Evolutionary conservation across 768 basidiomycete genomes (phyloP).

Genomic region (Stropharia rugosoannulata): DNA sequence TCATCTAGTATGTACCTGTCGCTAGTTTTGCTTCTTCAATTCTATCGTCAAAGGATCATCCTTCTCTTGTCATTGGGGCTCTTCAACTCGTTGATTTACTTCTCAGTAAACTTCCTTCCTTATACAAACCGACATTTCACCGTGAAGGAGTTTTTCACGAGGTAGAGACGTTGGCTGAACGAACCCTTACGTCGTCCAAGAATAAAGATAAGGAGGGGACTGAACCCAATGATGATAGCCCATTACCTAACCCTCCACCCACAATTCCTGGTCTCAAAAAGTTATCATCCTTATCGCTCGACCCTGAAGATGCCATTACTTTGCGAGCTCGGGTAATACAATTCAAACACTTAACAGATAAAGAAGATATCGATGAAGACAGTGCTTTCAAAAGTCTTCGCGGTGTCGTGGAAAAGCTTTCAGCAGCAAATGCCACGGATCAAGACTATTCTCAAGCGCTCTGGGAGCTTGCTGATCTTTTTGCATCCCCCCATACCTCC

Average conservation of each 20-base stretch:
- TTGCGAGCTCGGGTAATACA: constrained; percentile 88
- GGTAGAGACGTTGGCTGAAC: constrained; percentile 73
- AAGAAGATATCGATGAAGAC: constrained; percentile 56
- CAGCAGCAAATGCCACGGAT: constrained; percentile 54
- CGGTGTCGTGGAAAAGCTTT: constrained; percentile 64
- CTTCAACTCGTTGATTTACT: constrained; percentile 93
- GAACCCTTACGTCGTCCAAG: constrained; percentile 52
- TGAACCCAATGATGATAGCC: constrained; percentile 32
- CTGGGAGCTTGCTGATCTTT: constrained; percentile 76
- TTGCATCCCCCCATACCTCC: constrained; percentile 71
- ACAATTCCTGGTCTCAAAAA: constrained; percentile 69
- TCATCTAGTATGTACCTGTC: constrained; percentile 80
- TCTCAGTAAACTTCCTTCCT: constrained; percentile 75
- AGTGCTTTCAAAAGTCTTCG: constrained; percentile 64
- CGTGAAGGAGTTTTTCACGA: constrained; percentile 97
- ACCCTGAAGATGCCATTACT: constrained; percentile 90
- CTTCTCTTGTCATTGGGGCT: constrained; percentile 81
- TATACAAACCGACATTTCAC: constrained; percentile 88
- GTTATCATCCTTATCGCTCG: constrained; percentile 62
- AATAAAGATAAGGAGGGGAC: constrained; percentile 51
- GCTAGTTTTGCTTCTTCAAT: constrained; percentile 95
- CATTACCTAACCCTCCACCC: constrained; percentile 33
- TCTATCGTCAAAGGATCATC: constrained; percentile 89
- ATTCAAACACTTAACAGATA: constrained; percentile 70
- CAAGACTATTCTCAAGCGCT: constrained; percentile 61